Evolutionary conservation across 148 eudicot genomes (phyloP).

Genomic region (Rhododendron ovatum): DNA sequence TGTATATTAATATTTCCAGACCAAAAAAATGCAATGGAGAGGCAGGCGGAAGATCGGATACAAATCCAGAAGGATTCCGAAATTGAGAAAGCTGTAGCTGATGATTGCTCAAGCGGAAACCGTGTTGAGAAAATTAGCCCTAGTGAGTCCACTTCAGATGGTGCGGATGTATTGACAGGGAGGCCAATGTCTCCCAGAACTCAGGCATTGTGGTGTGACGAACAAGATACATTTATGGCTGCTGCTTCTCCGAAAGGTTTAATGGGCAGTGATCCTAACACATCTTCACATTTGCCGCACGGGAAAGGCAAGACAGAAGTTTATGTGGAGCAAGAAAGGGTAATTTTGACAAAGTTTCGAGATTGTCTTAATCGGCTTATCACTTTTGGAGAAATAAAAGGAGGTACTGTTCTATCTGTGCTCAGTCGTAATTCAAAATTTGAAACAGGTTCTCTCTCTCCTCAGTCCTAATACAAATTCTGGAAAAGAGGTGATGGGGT

Average conservation of each 20-base stretch:
- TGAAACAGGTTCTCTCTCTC: constrained; percentile 1
- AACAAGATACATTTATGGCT: constrained; percentile 59
- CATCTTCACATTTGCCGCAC: constrained; percentile 37
- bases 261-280: constrained; percentile 24
- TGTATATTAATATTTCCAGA: constrained; percentile 38
- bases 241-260: constrained; percentile 47
- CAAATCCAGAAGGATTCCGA: constrained; percentile 37
- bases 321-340: constrained; percentile 83
- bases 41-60: constrained; percentile 34
- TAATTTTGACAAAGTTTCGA: constrained; percentile 71
- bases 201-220: constrained; percentile 77
- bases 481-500: background rate
- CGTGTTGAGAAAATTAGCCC: constrained; percentile 39
- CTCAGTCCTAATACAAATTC: background rate
- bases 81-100: constrained; percentile 28
- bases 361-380: constrained; percentile 90
- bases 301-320: constrained; percentile 50
- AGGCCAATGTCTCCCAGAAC: constrained; percentile 89
- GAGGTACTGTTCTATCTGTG: constrained; percentile 46
- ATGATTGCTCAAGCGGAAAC: constrained; percentile 33
- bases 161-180: constrained; percentile 45
- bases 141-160: constrained; percentile 54
- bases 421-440: background rate
- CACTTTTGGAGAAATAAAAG: constrained; percentile 85
- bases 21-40: constrained; percentile 44